phyloP scores from a whole-genome alignment of 1,139 yeast genomes.

The Yamadazyma aaseri region DNA sequence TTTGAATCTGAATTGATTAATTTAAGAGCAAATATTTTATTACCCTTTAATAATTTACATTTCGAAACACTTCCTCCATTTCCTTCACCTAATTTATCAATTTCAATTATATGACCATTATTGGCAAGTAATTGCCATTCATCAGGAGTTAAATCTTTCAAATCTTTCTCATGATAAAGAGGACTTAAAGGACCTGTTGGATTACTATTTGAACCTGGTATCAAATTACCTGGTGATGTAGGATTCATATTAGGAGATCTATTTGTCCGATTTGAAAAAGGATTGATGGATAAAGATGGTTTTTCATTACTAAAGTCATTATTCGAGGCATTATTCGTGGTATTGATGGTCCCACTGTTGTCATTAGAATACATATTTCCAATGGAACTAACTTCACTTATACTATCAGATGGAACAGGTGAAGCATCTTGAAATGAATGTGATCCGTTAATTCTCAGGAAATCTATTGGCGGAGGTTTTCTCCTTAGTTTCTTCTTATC shows the following conservation, averaged over 20 bases:
- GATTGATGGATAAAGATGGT: conserved; percentile 1
- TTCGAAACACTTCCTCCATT: conserved; percentile 88
- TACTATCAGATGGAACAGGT: conserved; percentile 8
- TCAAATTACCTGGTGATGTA: conserved; percentile 4
- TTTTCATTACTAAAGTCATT: background rate
- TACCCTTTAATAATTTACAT: conserved; percentile 47
- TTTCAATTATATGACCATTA: conserved; percentile 28
- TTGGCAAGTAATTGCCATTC: conserved; percentile 74
- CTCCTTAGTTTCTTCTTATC: conserved; percentile 26
- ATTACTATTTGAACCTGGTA: conserved; percentile 5
- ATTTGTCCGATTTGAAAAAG: background rate
- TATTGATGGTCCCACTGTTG: background rate
- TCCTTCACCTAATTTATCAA: conserved; percentile 86
- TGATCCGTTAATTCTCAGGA: conserved; percentile 34
- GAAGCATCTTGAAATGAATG: conserved; percentile 16
- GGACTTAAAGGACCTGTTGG: conserved; percentile 11
- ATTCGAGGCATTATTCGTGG: conserved; percentile 5
- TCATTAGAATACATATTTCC: background rate
- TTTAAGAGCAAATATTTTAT: conserved; percentile 78
- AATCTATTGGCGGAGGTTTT: conserved; percentile 47
- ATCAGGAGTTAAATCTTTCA: conserved; percentile 65
- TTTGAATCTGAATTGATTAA: conserved; percentile 73
- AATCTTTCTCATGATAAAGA: conserved; percentile 22
- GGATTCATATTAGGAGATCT: background rate
- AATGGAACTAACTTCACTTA: conserved; percentile 6